Conservation (phyloP, 139 green algal species). For the Micractinium sp. region DNA sequence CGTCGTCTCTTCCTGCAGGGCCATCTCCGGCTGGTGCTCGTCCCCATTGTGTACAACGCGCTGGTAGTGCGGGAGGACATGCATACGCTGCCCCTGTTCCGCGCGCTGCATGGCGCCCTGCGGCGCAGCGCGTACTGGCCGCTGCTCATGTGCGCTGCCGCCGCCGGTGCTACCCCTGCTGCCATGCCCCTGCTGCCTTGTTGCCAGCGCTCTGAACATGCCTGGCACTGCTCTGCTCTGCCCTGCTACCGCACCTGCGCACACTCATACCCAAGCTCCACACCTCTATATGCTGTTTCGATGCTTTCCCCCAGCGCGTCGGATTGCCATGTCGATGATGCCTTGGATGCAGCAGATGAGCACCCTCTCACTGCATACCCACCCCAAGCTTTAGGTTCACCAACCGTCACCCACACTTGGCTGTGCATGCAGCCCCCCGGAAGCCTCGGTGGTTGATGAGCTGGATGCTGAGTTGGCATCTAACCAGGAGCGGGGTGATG, state of each 20-base stretch:
- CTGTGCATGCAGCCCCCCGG: not conserved
- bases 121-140: conserved; percentile 38
- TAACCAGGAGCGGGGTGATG: not conserved
- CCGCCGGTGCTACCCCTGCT: not conserved
- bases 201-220: not conserved
- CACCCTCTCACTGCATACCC: no score
- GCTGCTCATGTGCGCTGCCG: conserved; percentile 18
- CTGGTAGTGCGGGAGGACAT: conserved; percentile 53
- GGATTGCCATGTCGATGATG: no score
- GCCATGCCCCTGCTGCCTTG: not conserved
- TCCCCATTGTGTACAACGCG: conserved; percentile 75
- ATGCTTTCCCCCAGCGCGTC: no score
- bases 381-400: no score
- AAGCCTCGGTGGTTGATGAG: not conserved
- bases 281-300: no score
- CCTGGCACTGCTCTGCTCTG: no score
- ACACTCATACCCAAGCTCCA: no score
- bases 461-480: not conserved
- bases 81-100: conserved; percentile 34
- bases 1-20: conserved; percentile 43
- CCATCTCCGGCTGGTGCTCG: conserved; percentile 63
- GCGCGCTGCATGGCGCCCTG: conserved; percentile 20
- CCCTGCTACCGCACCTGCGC: no score
- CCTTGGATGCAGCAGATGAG: no score
- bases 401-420: no score